Percentiles rank a stretch among this genome's conserved stretches.
These are phyloP conservation scores for Aureobasidium uvarum DNA, from an alignment of 2,329 filamentous ascomycete genomes.

Conservation along the genomic window DNA sequence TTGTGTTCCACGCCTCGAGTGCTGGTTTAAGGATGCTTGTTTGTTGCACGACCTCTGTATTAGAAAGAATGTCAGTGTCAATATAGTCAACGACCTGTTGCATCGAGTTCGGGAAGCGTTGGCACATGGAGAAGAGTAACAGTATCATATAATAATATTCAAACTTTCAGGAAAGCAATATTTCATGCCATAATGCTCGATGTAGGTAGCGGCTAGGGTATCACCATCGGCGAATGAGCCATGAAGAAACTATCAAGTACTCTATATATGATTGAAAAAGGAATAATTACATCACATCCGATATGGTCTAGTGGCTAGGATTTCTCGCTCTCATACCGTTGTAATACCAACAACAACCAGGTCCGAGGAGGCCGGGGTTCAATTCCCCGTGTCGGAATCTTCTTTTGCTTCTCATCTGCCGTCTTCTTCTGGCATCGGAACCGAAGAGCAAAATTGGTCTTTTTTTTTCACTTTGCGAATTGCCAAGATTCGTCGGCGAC, in stretches of 20 bases:
- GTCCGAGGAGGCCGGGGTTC: conserved; percentile 25
- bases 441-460: no score
- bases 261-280: no score
- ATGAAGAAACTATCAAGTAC: no score
- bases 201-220: not conserved
- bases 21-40: no score
- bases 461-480: no score
- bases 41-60: no score
- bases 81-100: not conserved
- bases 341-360: not conserved
- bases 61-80: no score
- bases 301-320: conserved; percentile 27
- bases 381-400: conserved; percentile 26
- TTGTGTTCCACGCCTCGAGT: no score
- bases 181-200: not conserved
- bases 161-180: not conserved
- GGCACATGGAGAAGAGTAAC: not conserved
- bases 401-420: conserved; percentile 3
- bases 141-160: not conserved
- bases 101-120: not conserved
- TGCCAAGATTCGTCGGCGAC: no score
- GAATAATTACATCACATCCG: conserved; percentile 4
- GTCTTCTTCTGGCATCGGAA: no score
- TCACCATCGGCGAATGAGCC: not conserved
- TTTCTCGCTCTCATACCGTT: conserved; percentile 25